Base-by-base conservation (phyloP, 352 stramenopile genomes). In the Globisporangium abappressorium region DNA sequence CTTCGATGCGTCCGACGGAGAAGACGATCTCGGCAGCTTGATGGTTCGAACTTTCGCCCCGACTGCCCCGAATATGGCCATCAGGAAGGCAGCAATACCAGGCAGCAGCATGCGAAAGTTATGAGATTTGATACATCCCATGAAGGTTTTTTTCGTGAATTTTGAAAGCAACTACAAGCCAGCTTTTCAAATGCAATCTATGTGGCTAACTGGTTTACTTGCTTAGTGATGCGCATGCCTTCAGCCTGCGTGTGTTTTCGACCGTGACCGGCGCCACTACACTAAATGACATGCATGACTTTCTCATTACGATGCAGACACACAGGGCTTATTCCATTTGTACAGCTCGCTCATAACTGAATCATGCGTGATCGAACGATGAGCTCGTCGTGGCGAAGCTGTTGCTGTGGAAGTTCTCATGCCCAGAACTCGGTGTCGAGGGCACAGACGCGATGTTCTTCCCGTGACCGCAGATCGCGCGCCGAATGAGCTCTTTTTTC, bases 401-500 rank as follows among this genome's bases (percentile, higher is more conserved):
- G 38, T 75, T 58, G 38, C 68, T 63, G 28, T 76, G 43, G n/a
- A 41, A 53, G 12, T 66, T 54, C 5, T 30, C 51, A 26, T 65
- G 59, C 26, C 60, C 34, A 2, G 70, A 60, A 2, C 59, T 57
- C 6, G 71, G 69, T 3, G 71, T 72, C 11, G 69, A 66, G 3
- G 68, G 59, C 30, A 65, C 46, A 1, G 70, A 71, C 12, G 70
- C 59, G 12, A 70, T 67, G 56, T 74, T 75, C 62, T 83, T 87
- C 12, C 80, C 73, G 57, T 91, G 83, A 0, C 83, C 84, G 57
- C 83, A 91, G n/a, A 95, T 91, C n/a, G 85, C 85, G 55, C 85
- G 81, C 64, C 85, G 79, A 56, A 95, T 93, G 18, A 94, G 75
- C 70, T 95, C 87, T 38, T 93, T 93, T 57, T 95, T 95, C 5